phyloP scores from a whole-genome alignment of 768 basidiomycete genomes.

The Sistotremastrum suecicum region DNA sequence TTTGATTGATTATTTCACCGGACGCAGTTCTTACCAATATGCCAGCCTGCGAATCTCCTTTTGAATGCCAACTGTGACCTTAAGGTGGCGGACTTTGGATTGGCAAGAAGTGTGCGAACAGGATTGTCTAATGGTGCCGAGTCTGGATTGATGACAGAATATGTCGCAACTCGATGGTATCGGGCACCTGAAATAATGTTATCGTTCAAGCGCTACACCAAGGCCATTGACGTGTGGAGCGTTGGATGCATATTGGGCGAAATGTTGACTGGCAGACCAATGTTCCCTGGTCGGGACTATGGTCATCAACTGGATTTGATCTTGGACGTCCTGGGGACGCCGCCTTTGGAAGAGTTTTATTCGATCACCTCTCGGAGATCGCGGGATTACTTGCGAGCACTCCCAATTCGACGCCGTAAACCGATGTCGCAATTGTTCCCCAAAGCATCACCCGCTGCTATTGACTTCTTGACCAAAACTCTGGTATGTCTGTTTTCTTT shows the following conservation, averaged over 20 bases:
- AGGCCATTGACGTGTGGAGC: constrained; percentile 86
- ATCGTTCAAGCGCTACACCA: constrained; percentile 97
- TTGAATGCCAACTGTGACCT: constrained; percentile 95
- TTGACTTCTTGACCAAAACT: constrained; percentile 72
- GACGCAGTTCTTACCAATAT: no score
- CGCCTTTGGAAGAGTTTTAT: constrained; percentile 94
- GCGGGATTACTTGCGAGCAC: constrained; percentile 86
- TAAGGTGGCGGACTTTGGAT: constrained; percentile 91
- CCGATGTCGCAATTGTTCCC: constrained; percentile 82
- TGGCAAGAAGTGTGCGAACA: constrained; percentile 80
- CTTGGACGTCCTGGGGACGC: constrained; percentile 92
- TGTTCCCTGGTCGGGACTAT: constrained; percentile 95
- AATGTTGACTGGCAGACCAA: constrained; percentile 92
- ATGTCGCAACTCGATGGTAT: constrained; percentile 98
- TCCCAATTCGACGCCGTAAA: constrained; percentile 83
- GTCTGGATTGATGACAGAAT: constrained; percentile 81
- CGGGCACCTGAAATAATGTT: constrained; percentile 99
- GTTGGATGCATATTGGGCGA: constrained; percentile 86
- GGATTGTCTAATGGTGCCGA: constrained; percentile 76
- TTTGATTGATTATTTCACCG: no score
- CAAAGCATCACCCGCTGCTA: constrained; percentile 69
- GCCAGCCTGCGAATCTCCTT: constrained; percentile 77
- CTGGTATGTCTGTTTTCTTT: constrained; percentile 31
- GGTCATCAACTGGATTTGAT: constrained; percentile 94
- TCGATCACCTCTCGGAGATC: constrained; percentile 87